Base-by-base conservation (phyloP, 2,329 filamentous ascomycete species). In the Seiridium cupressi region DNA sequence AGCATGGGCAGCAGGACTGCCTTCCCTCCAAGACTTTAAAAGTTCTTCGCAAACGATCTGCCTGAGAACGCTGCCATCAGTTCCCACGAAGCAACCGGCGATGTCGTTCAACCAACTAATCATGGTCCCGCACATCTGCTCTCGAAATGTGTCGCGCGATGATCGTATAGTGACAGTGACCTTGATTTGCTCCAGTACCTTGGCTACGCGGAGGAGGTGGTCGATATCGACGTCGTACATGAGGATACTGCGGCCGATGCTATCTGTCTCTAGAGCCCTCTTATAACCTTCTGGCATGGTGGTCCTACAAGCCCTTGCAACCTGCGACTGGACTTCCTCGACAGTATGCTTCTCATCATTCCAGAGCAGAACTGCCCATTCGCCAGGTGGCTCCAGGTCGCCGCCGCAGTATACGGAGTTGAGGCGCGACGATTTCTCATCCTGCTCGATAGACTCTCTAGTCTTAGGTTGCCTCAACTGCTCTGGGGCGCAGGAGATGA, bases 341-440 rank as follows among this genome's bases (percentile, higher is more conserved):
- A 98, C 89, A 0, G 95, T 99, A 73, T 99, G 95, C 75, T 99
- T 99, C 77, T 99, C 95, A 65, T 99, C 95, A 68, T 99, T 99
- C 95, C 95, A 99, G 4, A 99, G 80, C 13, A 97, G 80, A 49
- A 99, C 79, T 4, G 91, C 90, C 73, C 90, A 99, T 68, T 97
- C 92, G 10, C 85, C 85, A 32, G 89, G 83, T 3, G 85, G 81
- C 59, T 89, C 85, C 5, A 85, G 79, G 67, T 91, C 86, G 1
- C 84, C 85, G 40, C 84, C 80, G 66, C 93, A 95, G 75, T 93
- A 93, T 53, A 87, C 88, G 0, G 89, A 85, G 6, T 85, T 87
- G 40, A 98, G 79, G 26, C 93, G 85, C 13, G 94, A 97, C 61
- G 85, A 82, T 60, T 84, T 81, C 77, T 98, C 95, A 73, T 99